Evolutionary conservation across 176 grass and related monocot species (phyloP), one percentile per base, ranked within the genome.

Genomic region (Tillandsia leiboldiana): DNA sequence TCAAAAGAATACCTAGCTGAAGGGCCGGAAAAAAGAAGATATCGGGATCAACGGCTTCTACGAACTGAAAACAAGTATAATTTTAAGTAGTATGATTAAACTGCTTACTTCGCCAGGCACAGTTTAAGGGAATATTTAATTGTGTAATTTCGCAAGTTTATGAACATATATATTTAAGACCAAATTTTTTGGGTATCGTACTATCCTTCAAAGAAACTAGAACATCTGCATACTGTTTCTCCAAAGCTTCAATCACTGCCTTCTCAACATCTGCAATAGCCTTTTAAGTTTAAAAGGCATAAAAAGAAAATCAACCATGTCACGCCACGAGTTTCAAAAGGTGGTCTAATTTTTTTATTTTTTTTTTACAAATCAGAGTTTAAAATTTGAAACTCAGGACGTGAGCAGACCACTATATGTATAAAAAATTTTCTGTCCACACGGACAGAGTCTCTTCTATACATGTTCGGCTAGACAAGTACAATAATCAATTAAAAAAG

Each of bases 211-310:
- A 66, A 52, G 94, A 89, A 64, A 84, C 84, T 80, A 99, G 75
- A 65, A 90, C 85, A 83, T 93, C 94, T 28, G 66, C 86, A 73
- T 99, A 99, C 65, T 99, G 94, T 51, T 81, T 92, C 75, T 99
- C 89, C 33, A 99, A 72, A 67, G 94, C 79, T 53, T 90, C 82
- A 11, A 93, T 76, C 49, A 88, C 79, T 48, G 94, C 89, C 71
- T 99, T 99, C 84, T 99, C 86, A 72, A 99, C 75, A 93, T 99
- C 89, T 75, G 87, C 94, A 87, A 99, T 93, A 48, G 94, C 94
- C 94, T 99, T 78, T 81, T 24, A 24, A 83, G 51, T 82, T 80
- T 75, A 51, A 56, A 82, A 78, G 27, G 7, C 81, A 83, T 42
- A 12, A 69, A 79, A 24, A 1, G 23, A 24, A 24, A 24, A 24